phyloP scores from a whole-genome alignment of 768 basidiomycete genomes.

The Paxillus involutus region DNA sequence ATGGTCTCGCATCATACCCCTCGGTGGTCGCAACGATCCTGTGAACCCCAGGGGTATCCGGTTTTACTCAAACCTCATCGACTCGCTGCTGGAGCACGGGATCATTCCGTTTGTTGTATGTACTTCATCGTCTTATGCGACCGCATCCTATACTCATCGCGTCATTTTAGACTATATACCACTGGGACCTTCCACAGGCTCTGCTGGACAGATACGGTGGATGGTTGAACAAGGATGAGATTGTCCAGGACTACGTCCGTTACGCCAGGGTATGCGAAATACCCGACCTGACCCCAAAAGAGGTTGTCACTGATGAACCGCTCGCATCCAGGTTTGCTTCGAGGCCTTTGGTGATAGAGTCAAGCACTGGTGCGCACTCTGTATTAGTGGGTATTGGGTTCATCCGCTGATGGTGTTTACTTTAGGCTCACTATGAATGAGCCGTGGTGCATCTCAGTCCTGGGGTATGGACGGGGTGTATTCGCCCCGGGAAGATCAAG shows the following conservation, averaged over 20 bases:
- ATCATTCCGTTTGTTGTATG: slow-evolving; percentile 69
- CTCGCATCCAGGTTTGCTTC: slow-evolving; percentile 53
- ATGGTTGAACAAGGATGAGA: slow-evolving; percentile 72
- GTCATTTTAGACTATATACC: slow-evolving; percentile 57
- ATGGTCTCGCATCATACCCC: slow-evolving; percentile 75
- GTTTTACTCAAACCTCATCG: slow-evolving; percentile 70
- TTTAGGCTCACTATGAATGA: slow-evolving; percentile 73
- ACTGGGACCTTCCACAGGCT: slow-evolving; percentile 78
- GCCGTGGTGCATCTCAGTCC: slow-evolving; percentile 68
- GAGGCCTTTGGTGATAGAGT: slow-evolving; percentile 74
- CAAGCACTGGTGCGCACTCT: slow-evolving; percentile 56
- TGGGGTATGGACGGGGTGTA: slow-evolving; percentile 69
- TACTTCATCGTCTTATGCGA: slow-evolving; percentile 6
- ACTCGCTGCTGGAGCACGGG: slow-evolving; percentile 59
- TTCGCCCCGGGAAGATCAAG: slow-evolving; percentile 73
- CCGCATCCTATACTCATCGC: neutral
- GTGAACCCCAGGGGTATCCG: slow-evolving; percentile 68
- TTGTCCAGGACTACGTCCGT: slow-evolving; percentile 61
- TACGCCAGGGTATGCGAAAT: slow-evolving; percentile 51
- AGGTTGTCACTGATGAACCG: neutral
- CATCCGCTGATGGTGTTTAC: slow-evolving; percentile 18
- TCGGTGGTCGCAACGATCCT: slow-evolving; percentile 71
- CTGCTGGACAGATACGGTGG: slow-evolving; percentile 75
- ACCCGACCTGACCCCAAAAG: slow-evolving; percentile 8
- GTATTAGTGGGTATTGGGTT: slow-evolving; percentile 6